A percentile compares a stretch with the other conserved stretches of the same genome.
Evolutionary conservation across 2,329 filamentous ascomycete genomes (phyloP).

Genomic region (Tolypocladium album): DNA sequence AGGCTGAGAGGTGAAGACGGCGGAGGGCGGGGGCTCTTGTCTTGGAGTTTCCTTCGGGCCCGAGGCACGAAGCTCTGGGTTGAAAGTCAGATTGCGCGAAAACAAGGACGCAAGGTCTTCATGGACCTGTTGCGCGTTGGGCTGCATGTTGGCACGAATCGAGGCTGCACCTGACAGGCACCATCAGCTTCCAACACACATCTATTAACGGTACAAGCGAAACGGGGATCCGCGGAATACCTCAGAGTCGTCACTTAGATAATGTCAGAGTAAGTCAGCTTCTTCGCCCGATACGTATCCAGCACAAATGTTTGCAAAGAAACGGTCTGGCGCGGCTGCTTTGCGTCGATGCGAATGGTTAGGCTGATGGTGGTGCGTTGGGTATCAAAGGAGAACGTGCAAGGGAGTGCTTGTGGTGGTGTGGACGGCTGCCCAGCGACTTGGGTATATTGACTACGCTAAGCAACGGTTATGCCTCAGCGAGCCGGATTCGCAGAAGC

Average conservation of each 20-base stretch:
- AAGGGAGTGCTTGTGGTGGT: neutral
- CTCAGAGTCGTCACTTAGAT: neutral
- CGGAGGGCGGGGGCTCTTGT: constrained; percentile 17
- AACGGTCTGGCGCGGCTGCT: neutral
- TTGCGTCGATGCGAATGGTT: neutral
- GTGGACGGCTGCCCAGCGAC: constrained; percentile 1
- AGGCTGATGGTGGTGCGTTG: constrained; percentile 7
- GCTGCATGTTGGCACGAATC: constrained; percentile 13
- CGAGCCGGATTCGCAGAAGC: neutral
- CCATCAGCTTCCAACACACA: neutral
- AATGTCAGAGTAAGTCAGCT: neutral
- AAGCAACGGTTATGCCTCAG: neutral
- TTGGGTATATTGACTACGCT: constrained; percentile 5
- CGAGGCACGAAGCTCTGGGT: constrained; percentile 22
- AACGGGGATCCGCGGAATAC: neutral
- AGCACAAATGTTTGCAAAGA: neutral
- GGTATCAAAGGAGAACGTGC: constrained; percentile 7
- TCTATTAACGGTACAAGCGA: neutral
- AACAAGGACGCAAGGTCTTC: constrained; percentile 79
- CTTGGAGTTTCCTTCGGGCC: constrained; percentile 15
- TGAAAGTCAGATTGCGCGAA: constrained; percentile 61
- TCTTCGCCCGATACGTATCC: neutral
- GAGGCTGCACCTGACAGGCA: neutral
- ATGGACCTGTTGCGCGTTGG: constrained; percentile 45
- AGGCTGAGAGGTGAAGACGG: constrained; percentile 17